Conservation (phyloP, 2,329 filamentous ascomycete species). For the Colletotrichum paranaense region DNA sequence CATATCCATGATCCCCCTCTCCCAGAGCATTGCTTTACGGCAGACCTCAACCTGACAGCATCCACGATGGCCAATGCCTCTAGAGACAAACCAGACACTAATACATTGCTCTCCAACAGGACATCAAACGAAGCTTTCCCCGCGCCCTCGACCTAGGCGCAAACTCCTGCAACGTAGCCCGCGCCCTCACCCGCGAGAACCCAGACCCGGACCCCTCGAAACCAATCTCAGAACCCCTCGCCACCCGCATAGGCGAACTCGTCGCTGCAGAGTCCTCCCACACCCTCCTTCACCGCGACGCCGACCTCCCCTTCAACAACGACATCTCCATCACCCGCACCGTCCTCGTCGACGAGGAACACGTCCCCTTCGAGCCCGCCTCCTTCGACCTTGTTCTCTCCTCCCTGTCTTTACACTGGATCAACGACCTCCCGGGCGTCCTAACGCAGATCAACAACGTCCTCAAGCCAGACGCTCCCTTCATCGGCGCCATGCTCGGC, state of each 20-base stretch:
- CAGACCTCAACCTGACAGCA: no score
- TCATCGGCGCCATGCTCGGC: conserved; percentile 96
- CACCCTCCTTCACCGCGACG: conserved; percentile 83
- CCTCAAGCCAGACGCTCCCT: conserved; percentile 90
- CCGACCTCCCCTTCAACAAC: conserved; percentile 78
- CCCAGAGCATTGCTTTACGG: no score
- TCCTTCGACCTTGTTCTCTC: conserved; percentile 92
- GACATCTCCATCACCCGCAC: conserved; percentile 78
- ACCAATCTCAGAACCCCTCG: conserved; percentile 73
- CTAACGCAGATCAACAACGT: conserved; percentile 87
- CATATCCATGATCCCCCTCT: no score
- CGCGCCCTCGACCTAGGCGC: conserved; percentile 92
- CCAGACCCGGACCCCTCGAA: conserved; percentile 69
- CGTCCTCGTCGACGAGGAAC: conserved; percentile 80
- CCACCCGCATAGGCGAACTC: conserved; percentile 77
- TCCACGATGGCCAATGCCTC: neutral
- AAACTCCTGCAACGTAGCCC: conserved; percentile 94
- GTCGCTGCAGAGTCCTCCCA: conserved; percentile 86
- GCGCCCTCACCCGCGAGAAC: conserved; percentile 78
- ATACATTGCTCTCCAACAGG: conserved; percentile 59
- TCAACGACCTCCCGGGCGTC: conserved; percentile 92
- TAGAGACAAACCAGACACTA: neutral
- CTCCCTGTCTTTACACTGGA: conserved; percentile 93
- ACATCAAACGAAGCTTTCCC: conserved; percentile 90
- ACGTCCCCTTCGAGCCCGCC: conserved; percentile 80